These are phyloP conservation scores for Geotrichum citri-aurantii DNA, from an alignment of 1,139 yeast genomes.

Conservation along the genomic window DNA sequence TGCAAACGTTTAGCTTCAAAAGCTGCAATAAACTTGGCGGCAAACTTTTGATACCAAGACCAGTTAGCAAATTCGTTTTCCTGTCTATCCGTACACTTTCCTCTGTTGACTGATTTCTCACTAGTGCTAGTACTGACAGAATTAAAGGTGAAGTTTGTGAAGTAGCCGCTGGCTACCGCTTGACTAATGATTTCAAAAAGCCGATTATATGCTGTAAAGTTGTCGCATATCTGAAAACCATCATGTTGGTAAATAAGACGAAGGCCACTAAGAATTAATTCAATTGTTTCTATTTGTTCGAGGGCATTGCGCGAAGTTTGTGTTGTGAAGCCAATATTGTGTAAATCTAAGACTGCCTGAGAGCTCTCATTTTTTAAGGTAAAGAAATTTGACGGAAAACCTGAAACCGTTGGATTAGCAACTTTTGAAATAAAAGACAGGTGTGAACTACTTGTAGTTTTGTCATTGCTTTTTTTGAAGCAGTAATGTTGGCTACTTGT, in stretches of 20 bases:
- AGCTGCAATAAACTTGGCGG: not conserved
- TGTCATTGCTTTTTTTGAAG: not conserved
- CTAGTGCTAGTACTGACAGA: not conserved
- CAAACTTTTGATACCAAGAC: not conserved
- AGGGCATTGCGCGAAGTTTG: not conserved
- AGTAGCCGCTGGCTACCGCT: not conserved
- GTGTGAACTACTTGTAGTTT: not conserved
- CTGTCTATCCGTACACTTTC: not conserved
- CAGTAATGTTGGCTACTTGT: not conserved
- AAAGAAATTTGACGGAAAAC: not conserved
- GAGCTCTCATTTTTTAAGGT: not conserved
- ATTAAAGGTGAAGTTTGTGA: not conserved
- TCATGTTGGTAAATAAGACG: not conserved
- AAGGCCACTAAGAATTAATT: not conserved
- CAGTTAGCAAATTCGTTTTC: not conserved
- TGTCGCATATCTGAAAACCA: not conserved
- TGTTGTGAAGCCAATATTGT: not conserved
- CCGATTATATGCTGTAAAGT: not conserved
- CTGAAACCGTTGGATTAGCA: not conserved
- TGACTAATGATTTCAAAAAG: not conserved
- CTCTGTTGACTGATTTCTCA: not conserved
- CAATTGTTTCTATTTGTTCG: not conserved
- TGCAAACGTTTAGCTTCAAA: not conserved
- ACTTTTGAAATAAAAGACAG: not conserved
- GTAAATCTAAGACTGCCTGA: not conserved